Evolutionary conservation across 2,329 filamentous ascomycete species (phyloP).

Genomic region (Trichoderma citrinoviride): DNA sequence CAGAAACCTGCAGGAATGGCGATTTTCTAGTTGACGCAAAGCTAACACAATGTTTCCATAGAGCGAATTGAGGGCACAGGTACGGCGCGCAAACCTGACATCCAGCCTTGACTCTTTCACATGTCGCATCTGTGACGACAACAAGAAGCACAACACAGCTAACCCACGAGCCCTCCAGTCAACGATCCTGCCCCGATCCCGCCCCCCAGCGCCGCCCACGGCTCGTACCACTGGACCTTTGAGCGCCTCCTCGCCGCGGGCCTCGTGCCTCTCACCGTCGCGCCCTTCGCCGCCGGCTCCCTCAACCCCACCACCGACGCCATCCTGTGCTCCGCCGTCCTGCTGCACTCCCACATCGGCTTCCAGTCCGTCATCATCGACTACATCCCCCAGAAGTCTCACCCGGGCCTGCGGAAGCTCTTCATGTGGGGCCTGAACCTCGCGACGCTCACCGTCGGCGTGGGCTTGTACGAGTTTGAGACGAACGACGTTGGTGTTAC

Average conservation of each 20-base stretch:
- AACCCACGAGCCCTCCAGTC: conserved; percentile 47
- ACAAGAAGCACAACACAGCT: background rate
- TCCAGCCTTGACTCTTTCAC: conserved; percentile 4
- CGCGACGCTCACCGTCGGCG: conserved; percentile 74
- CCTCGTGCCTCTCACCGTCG: conserved; percentile 81
- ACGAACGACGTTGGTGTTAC: conserved; percentile 96
- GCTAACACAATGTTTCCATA: conserved; percentile 35
- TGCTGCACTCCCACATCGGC: conserved; percentile 94
- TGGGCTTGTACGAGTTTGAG: conserved; percentile 97
- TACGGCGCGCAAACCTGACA: conserved; percentile 44
- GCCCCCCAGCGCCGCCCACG: conserved; percentile 70
- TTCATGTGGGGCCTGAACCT: conserved; percentile 76
- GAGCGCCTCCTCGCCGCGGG: conserved; percentile 80
- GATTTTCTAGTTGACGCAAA: background rate
- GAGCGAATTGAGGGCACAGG: conserved; percentile 73
- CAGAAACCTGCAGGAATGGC: background rate
- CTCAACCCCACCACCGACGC: conserved; percentile 89
- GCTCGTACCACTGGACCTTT: conserved; percentile 98
- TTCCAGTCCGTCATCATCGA: conserved; percentile 90
- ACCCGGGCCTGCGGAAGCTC: conserved; percentile 64
- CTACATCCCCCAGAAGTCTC: conserved; percentile 74
- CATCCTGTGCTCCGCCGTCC: conserved; percentile 73
- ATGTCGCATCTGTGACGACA: background rate
- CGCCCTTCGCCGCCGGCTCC: conserved; percentile 87
- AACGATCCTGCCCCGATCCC: conserved; percentile 84